Evolutionary conservation across 305 asterid species (phyloP).

Genomic region (Striga hermonthica): DNA sequence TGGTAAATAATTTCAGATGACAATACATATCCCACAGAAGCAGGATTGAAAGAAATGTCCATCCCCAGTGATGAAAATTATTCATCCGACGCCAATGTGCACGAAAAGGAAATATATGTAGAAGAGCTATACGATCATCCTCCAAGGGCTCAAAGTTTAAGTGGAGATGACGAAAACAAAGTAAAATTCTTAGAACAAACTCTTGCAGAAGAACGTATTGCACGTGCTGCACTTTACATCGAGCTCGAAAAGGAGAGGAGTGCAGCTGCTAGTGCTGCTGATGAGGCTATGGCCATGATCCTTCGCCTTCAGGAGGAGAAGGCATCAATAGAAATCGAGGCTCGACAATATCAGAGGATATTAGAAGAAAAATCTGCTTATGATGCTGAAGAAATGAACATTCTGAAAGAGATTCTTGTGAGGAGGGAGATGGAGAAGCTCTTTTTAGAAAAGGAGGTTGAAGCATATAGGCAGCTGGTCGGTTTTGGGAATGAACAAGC

Average conservation of each 20-base stretch:
- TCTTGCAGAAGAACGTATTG: slow-evolving; percentile 57
- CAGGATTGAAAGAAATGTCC: slow-evolving; percentile 38
- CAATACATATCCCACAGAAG: slow-evolving; percentile 33
- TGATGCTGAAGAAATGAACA: slow-evolving; percentile 91
- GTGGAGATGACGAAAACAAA: slow-evolving; percentile 41
- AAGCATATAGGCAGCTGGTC: slow-evolving; percentile 53
- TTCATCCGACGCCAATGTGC: slow-evolving; percentile 38
- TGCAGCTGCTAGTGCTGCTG: slow-evolving; percentile 92
- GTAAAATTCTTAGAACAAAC: slow-evolving; percentile 51
- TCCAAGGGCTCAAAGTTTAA: slow-evolving; percentile 29
- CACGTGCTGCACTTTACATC: slow-evolving; percentile 55
- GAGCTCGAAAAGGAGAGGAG: slow-evolving; percentile 97
- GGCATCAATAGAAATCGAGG: slow-evolving; percentile 82
- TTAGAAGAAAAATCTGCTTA: slow-evolving; percentile 79
- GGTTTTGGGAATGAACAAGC: slow-evolving; percentile 36
- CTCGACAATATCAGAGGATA: slow-evolving; percentile 85
- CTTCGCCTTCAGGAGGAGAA: slow-evolving; percentile 89
- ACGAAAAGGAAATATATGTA: slow-evolving; percentile 28
- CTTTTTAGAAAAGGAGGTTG: slow-evolving; percentile 75
- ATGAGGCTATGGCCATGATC: slow-evolving; percentile 99
- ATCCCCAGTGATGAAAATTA: slow-evolving; percentile 33
- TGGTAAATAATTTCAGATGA: slow-evolving; percentile 37
- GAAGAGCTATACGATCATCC: slow-evolving; percentile 35
- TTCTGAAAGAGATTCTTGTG: slow-evolving; percentile 77
- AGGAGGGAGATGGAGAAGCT: slow-evolving; percentile 81